A percentile compares a stretch with the other conserved stretches of the same genome.
phyloP scores from a whole-genome alignment of 306 rosid species.

The Lathyrus oleraceus region DNA sequence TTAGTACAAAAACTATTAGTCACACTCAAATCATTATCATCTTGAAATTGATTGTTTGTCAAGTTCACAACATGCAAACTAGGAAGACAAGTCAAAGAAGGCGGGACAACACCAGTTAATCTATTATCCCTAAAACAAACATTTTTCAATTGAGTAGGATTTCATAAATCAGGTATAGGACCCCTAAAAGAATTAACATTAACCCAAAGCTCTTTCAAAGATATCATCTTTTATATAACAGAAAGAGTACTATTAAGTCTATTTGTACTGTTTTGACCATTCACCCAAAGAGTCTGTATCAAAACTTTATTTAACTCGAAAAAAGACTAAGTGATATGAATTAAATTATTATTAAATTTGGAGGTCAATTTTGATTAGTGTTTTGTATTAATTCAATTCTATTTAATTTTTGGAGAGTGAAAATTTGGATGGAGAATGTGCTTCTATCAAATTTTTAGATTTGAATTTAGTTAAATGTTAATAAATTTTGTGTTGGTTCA shows the following conservation, averaged over 20 bases:
- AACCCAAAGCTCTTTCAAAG: slow-evolving; percentile 55
- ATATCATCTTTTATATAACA: slow-evolving; percentile 65
- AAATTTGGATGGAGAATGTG: too few relatives aligned
- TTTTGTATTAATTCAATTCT: too few relatives aligned
- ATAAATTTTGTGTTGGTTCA: too few relatives aligned
- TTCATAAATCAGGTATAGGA: slow-evolving; percentile 70
- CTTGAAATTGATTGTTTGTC: slow-evolving; percentile 77
- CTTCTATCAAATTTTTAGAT: too few relatives aligned
- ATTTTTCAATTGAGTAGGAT: slow-evolving; percentile 30
- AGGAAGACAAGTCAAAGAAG: slow-evolving; percentile 48
- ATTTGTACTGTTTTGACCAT: slow-evolving; percentile 45
- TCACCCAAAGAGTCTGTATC: slow-evolving; percentile 54
- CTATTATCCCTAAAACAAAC: slow-evolving; percentile 65
- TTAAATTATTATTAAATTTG: too few relatives aligned
- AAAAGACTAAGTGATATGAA: too few relatives aligned
- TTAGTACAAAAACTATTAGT: slow-evolving; percentile 52
- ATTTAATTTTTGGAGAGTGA: too few relatives aligned
- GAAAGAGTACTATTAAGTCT: slow-evolving; percentile 67
- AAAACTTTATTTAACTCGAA: too few relatives aligned
- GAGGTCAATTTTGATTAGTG: too few relatives aligned
- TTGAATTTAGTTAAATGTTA: too few relatives aligned
- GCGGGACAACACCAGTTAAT: slow-evolving; percentile 79
- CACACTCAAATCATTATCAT: slow-evolving; percentile 48
- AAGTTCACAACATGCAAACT: slow-evolving; percentile 55
- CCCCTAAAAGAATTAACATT: slow-evolving; percentile 71